These are phyloP conservation scores for Apiosordaria backusii DNA, from an alignment of 495 filamentous ascomycete species.

Conservation along the genomic window DNA sequence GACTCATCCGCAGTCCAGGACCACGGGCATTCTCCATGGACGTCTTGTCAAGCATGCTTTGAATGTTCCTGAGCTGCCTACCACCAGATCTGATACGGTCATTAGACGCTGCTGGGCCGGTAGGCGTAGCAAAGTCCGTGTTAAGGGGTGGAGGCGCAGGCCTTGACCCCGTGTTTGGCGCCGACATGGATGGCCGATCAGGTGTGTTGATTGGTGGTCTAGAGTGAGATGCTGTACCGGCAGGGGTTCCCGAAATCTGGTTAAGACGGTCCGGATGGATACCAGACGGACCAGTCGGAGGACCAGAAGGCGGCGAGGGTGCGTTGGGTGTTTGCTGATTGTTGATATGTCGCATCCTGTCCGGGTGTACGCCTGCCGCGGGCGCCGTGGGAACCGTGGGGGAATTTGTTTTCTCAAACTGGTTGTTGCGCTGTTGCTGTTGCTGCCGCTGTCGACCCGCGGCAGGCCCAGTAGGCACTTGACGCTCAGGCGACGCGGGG, in stretches of 20 bases:
- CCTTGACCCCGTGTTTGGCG: slow-evolving; percentile 22
- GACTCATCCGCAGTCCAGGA: slow-evolving; percentile 34
- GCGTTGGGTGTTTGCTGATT: slow-evolving; percentile 20
- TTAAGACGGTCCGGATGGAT: slow-evolving; percentile 53
- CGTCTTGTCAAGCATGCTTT: slow-evolving; percentile 48
- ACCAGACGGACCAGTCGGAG: slow-evolving; percentile 18
- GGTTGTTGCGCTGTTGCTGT: slow-evolving; percentile 18
- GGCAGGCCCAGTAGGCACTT: slow-evolving; percentile 48
- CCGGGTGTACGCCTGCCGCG: slow-evolving; percentile 40
- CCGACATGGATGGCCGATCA: slow-evolving; percentile 34
- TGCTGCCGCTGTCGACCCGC: slow-evolving; percentile 31
- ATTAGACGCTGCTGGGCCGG: slow-evolving; percentile 43
- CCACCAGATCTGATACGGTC: slow-evolving; percentile 45
- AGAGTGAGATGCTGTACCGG: slow-evolving; percentile 24
- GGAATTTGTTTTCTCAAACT: slow-evolving; percentile 28
- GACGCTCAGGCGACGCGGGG: slow-evolving; percentile 43
- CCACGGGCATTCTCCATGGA: slow-evolving; percentile 33
- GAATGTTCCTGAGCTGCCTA: slow-evolving; percentile 50
- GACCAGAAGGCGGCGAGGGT: slow-evolving; percentile 11
- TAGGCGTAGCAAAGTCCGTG: slow-evolving; percentile 42
- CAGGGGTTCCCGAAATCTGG: slow-evolving; percentile 29
- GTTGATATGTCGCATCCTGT: slow-evolving; percentile 40
- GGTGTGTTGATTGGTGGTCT: slow-evolving; percentile 33
- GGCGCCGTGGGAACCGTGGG: slow-evolving; percentile 26
- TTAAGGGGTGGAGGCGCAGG: slow-evolving; percentile 25